phyloP scores from a whole-genome alignment of 352 stramenopile genomes.

The Globisporangium emineosum region DNA sequence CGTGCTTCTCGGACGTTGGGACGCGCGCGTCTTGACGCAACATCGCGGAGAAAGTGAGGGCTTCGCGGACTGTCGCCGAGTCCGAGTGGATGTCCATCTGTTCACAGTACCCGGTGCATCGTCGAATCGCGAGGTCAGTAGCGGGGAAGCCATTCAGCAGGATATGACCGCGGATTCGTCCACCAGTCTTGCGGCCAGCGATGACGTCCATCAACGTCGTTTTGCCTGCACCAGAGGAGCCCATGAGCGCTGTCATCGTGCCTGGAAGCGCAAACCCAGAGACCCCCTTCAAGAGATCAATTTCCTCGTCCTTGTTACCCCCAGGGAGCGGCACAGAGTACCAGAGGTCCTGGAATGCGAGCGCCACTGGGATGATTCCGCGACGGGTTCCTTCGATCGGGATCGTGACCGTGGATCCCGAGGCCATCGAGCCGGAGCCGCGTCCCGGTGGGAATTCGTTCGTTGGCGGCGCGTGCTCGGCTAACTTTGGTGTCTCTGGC shows the following conservation, averaged over 20 bases:
- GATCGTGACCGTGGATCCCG: slow-evolving; percentile 17
- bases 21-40: slow-evolving; percentile 50
- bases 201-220: slow-evolving; percentile 95
- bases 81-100: slow-evolving; percentile 91
- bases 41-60: slow-evolving; percentile 88
- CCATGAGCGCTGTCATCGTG: slow-evolving; percentile 73
- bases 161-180: slow-evolving; percentile 70
- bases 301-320: slow-evolving; percentile 29
- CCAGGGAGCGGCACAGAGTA: slow-evolving; percentile 54
- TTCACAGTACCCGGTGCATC: slow-evolving; percentile 58
- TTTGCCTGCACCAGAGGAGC: slow-evolving; percentile 82
- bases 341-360: slow-evolving; percentile 54
- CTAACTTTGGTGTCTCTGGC: slow-evolving; percentile 12
- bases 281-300: slow-evolving; percentile 84
- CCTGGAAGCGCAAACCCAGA: slow-evolving; percentile 57
- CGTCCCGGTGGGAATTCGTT: slow-evolving; percentile 5
- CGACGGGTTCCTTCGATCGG: slow-evolving; percentile 8
- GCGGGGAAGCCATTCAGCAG: slow-evolving; percentile 48
- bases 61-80: slow-evolving; percentile 87
- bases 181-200: slow-evolving; percentile 87
- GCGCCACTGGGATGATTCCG: slow-evolving; percentile 31
- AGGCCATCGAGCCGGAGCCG: slow-evolving; percentile 2
- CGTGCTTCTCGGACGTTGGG: slow-evolving; percentile 31
- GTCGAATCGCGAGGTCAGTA: slow-evolving; percentile 43
- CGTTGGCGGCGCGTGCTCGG: background rate